Evolutionary conservation across 164 flowering plant genomes (phyloP).

Genomic region (Aristolochia californica): DNA sequence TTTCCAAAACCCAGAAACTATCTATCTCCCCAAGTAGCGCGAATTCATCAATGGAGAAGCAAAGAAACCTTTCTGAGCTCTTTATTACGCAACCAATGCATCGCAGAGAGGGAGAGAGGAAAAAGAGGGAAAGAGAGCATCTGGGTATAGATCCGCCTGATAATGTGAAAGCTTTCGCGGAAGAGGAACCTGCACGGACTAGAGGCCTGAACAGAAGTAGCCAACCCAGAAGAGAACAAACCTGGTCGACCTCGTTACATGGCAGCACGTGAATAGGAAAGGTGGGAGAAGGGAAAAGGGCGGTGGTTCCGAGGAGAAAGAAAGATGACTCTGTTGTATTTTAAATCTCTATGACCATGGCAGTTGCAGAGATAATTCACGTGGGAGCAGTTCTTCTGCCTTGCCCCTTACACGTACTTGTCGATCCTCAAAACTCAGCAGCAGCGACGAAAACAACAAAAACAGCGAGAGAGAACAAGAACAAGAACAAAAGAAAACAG

Average conservation of each 20-base stretch:
- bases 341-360: slow-evolving; percentile 16
- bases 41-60: not conserved
- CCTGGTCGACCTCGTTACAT: slow-evolving; percentile 17
- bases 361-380: slow-evolving; percentile 27
- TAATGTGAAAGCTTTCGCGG: slow-evolving; percentile 17
- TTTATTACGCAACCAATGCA: not conserved
- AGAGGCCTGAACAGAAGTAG: slow-evolving; percentile 22
- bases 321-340: too few species aligned
- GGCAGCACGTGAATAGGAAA: slow-evolving; percentile 47
- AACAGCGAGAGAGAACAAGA: not conserved
- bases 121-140: slow-evolving; percentile 6
- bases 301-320: slow-evolving; percentile 24
- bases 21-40: too few species aligned
- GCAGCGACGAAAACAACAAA: not conserved
- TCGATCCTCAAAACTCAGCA: too few species aligned
- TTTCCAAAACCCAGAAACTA: slow-evolving; percentile 3
- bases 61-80: too few species aligned
- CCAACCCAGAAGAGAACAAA: slow-evolving; percentile 54
- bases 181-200: slow-evolving; percentile 26
- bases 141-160: slow-evolving; percentile 6
- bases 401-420: slow-evolving; percentile 13
- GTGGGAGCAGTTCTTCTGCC: slow-evolving; percentile 25
- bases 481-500: not conserved
- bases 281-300: slow-evolving; percentile 10
- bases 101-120: too few species aligned